Percentiles rank a stretch among this genome's conserved stretches.
phyloP scores from a whole-genome alignment of 139 green algal species.

The Chlorella ohadii region DNA sequence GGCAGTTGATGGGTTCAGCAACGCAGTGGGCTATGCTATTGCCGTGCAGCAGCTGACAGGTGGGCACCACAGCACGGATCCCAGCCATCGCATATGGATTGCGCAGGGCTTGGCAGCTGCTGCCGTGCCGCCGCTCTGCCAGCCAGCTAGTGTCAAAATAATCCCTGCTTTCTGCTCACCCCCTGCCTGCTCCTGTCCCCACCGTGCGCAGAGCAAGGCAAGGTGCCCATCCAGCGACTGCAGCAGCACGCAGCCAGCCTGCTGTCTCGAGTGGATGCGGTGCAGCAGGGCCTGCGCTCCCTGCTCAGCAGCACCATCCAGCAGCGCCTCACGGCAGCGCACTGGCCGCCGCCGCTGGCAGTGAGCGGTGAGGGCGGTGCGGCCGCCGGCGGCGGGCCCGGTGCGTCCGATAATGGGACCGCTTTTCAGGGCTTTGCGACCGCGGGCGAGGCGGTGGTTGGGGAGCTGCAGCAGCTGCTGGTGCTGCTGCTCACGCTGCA shows the following conservation, averaged over 20 bases:
- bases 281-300: background rate
- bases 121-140: too few species aligned
- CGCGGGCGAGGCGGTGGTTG: background rate
- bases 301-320: slow-evolving; percentile 17
- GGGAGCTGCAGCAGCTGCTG: slow-evolving; percentile 38
- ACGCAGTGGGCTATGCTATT: slow-evolving; percentile 35
- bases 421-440: slow-evolving; percentile 17
- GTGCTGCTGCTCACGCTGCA: slow-evolving; percentile 45
- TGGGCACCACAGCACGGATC: background rate
- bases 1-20: slow-evolving; percentile 37
- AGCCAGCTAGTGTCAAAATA: too few species aligned
- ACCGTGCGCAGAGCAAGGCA: slow-evolving; percentile 4
- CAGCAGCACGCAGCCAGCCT: background rate
- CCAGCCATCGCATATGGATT: too few species aligned
- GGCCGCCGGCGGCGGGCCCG: background rate
- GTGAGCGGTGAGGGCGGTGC: background rate
- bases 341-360: slow-evolving; percentile 38
- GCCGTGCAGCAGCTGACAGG: slow-evolving; percentile 36
- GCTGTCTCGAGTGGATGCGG: background rate
- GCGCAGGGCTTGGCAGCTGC: too few species aligned
- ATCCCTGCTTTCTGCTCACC: background rate
- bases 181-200: background rate
- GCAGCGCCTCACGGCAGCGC: background rate
- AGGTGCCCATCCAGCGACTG: slow-evolving; percentile 1
- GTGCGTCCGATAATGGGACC: background rate